Evolutionary conservation across 2,329 filamentous ascomycete species (phyloP), one percentile per base, ranked within the genome.

Genomic region (Penicillium brevicompactum): DNA sequence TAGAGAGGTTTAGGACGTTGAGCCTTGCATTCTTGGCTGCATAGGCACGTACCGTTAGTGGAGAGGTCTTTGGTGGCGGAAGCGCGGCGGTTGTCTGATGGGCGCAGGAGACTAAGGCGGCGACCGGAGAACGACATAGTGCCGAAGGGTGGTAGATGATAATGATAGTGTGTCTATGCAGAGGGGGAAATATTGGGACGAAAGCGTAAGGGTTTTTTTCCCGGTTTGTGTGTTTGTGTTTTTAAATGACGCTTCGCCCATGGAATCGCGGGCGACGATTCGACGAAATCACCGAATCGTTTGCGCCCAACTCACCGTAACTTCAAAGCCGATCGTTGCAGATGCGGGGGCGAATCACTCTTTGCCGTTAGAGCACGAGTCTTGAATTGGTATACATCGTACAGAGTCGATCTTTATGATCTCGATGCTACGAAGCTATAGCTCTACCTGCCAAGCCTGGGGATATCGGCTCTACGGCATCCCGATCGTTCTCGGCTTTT

Each of bases 61-160:
- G 74, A 77, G 34, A 79, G 71, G n/a, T 72, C 74, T 63, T 79
- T 79, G 63, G 63, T 68, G 18, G 69, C 66, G 10, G 76, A 79
- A 57, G 77, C 74, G 49, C 78, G 69, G 51, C 73, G 61, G 60
- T 68, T 69, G 49, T 44, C 45, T 27, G 67, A 67, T 31, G 74
- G 70, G 56, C 72, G 72, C 59, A 78, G 64, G 51, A 76, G 72
- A 56, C 76, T 78, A 34, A 79, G 62, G 52, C 76, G 75, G 50
- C 77, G 75, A 41, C 74, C 75, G 53, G 77, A 77, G 69, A 76
- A 78, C 49, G 73, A 78, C 78, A 80, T 80, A 13, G 6, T n/a
- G 34, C 34, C 14, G 34, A n/a, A 27, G 24, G 4, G 7, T 37
- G 6, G 6, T 7, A 37, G 34, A 34, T 14, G 34, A 37, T 37